These are phyloP conservation scores for Globisporangium nunn DNA, from an alignment of 352 stramenopile genomes.

Conservation along the genomic window DNA sequence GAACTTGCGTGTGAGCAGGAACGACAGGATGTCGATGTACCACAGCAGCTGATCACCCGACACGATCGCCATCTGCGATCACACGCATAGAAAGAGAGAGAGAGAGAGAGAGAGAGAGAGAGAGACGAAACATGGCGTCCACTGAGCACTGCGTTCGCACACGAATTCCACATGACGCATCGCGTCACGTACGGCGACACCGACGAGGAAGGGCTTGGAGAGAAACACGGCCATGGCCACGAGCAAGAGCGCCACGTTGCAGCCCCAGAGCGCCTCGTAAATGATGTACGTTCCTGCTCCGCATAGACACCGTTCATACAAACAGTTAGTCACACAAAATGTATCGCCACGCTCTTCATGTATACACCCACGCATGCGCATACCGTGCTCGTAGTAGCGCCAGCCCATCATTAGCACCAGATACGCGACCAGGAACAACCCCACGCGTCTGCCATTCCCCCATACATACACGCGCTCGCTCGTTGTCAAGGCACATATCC, in stretches of 20 bases:
- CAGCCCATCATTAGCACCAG: slow-evolving; percentile 37
- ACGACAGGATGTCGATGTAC: slow-evolving; percentile 84
- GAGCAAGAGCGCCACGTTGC: slow-evolving; percentile 70
- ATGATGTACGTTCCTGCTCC: slow-evolving; percentile 60
- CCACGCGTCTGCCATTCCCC: slow-evolving; percentile 26
- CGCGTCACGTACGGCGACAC: slow-evolving; percentile 40
- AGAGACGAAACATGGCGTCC: not conserved
- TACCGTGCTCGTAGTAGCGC: slow-evolving; percentile 60
- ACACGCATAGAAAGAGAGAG: not conserved
- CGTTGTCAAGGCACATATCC: not conserved
- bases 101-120: not conserved
- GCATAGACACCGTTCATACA: not conserved
- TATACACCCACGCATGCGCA: not conserved
- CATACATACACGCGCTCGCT: not conserved
- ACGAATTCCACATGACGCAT: too few relatives aligned
- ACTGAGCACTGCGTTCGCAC: too few relatives aligned
- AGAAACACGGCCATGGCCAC: slow-evolving; percentile 60
- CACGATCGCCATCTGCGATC: slow-evolving; percentile 78
- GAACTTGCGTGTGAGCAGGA: slow-evolving; percentile 77
- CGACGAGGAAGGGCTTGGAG: slow-evolving; percentile 78
- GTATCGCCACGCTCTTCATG: not conserved
- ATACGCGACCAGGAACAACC: slow-evolving; percentile 46
- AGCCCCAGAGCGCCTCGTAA: slow-evolving; percentile 77
- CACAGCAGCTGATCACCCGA: slow-evolving; percentile 91
- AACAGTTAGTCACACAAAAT: not conserved